Base-by-base conservation (phyloP, 129 eudicot species). In the Artemisia tridentata region DNA sequence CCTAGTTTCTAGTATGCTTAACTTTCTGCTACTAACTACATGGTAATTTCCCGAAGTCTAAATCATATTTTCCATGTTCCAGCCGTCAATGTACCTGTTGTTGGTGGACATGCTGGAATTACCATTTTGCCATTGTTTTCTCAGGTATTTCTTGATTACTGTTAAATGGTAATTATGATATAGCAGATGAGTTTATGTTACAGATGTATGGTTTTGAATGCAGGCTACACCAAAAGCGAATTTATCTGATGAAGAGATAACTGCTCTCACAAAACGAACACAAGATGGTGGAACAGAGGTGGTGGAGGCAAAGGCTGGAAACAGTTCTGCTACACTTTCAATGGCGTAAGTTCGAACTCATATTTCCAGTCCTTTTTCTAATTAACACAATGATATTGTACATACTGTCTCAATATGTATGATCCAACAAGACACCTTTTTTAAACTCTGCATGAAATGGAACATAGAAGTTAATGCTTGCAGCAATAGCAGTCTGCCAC, bases 271-370 rank as follows among this genome's bases (percentile, higher is more conserved):
- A 49, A 86, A 81, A 64, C 76, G 96, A 67, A 88, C 97, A 56
- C 97, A 91, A 76, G 92, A 91, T 73, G 97, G 97, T 67, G 96
- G 96, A 71, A 91, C 97, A 11, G 96, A 91, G 79, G 97, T 88
- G 73, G 97, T 91, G 49, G 91, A 88, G 73, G 97, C 97, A 17
- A 91, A 91, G 83, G 97, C 97, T 72, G 97, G 97, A 80, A 91
- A 91, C 82, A 92, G 97, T 68, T 88, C 96, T 29, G 95, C 96
- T 60, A 86, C 97, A 54, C 87, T 86, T 63, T 88, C 95, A 3
- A 88, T 89, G 96, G 91, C 91, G 95, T 86, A 80, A 88, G 95
- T 77, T 29, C 34, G 20, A 9, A 34, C 20, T 73, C 11, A 31
- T 15, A 54, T 53, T 53, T 50, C 10, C 16, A 53, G 29, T 54